phyloP scores from a whole-genome alignment of 345 rosid genomes.

The Pistacia vera region DNA sequence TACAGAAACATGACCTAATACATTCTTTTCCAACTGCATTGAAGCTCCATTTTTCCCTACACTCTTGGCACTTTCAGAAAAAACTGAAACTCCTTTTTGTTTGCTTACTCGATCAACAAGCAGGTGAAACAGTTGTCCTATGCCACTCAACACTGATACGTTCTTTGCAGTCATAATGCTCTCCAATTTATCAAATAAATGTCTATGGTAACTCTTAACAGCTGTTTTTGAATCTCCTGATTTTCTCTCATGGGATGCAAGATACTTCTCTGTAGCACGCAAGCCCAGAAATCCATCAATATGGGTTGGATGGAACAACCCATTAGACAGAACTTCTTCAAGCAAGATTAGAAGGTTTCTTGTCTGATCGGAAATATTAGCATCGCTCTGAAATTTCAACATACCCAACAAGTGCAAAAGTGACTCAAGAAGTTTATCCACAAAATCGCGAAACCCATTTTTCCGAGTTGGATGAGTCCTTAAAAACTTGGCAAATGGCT shows the following conservation, averaged over 20 bases:
- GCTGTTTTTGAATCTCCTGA: slow-evolving; percentile 38
- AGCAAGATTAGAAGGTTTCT: slow-evolving; percentile 47
- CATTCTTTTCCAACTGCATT: slow-evolving; percentile 27
- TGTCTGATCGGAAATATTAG: slow-evolving; percentile 24
- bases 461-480: slow-evolving; percentile 77
- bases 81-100: slow-evolving; percentile 48
- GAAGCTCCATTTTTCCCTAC: slow-evolving; percentile 34
- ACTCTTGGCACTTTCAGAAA: slow-evolving; percentile 38
- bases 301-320: slow-evolving; percentile 75
- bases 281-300: slow-evolving; percentile 80
- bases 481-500: slow-evolving; percentile 79
- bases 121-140: slow-evolving; percentile 65
- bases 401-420: slow-evolving; percentile 57
- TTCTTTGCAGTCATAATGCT: slow-evolving; percentile 48
- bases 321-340: slow-evolving; percentile 67
- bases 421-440: slow-evolving; percentile 69
- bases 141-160: slow-evolving; percentile 44
- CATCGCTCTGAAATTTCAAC: slow-evolving; percentile 28
- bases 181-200: slow-evolving; percentile 69
- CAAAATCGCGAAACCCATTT: slow-evolving; percentile 69
- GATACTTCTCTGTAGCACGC: slow-evolving; percentile 55
- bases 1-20: slow-evolving; percentile 26
- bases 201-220: slow-evolving; percentile 77
- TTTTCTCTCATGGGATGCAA: slow-evolving; percentile 34
- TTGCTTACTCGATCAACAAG: slow-evolving; percentile 62